phyloP scores from a whole-genome alignment of 139 green algal species.

The Micractinium conductrix region DNA sequence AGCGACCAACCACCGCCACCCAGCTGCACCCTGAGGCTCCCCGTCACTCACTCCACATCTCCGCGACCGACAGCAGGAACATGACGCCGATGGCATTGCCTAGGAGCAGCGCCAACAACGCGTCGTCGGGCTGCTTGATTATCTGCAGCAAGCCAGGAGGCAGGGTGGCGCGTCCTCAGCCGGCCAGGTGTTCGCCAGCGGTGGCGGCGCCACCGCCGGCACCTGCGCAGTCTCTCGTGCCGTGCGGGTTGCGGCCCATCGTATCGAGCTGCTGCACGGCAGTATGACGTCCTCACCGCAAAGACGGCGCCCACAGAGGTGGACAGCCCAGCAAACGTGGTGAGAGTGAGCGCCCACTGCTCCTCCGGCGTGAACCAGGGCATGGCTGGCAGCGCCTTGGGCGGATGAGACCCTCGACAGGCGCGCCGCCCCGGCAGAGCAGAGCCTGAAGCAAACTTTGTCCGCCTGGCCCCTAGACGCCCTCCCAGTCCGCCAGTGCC shows the following conservation, averaged over 20 bases:
- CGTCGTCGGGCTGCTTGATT: constrained; percentile 65
- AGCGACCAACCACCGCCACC: too few species aligned
- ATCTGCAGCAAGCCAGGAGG: constrained; percentile 40
- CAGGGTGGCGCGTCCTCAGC: too few species aligned
- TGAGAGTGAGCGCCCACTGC: constrained; percentile 51
- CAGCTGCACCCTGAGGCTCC: neutral
- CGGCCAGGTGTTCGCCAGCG: too few species aligned
- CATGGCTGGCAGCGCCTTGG: neutral
- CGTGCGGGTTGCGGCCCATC: neutral
- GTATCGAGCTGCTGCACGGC: too few species aligned
- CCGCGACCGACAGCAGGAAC: constrained; percentile 76
- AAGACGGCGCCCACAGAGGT: constrained; percentile 73
- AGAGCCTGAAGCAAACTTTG: too few species aligned
- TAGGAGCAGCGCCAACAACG: constrained; percentile 77
- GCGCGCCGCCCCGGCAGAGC: too few species aligned
- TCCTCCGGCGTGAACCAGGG: constrained; percentile 35
- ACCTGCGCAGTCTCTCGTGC: neutral
- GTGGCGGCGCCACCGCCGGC: neutral
- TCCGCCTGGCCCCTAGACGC: too few species aligned
- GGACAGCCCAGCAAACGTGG: constrained; percentile 62
- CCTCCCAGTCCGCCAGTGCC: too few species aligned
- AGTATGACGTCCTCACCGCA: constrained; percentile 65
- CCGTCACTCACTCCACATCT: constrained; percentile 64
- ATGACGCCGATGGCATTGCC: constrained; percentile 82
- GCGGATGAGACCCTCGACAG: too few species aligned